phyloP scores from a whole-genome alignment of 163 green algal species.

The Chlorella variabilis region DNA sequence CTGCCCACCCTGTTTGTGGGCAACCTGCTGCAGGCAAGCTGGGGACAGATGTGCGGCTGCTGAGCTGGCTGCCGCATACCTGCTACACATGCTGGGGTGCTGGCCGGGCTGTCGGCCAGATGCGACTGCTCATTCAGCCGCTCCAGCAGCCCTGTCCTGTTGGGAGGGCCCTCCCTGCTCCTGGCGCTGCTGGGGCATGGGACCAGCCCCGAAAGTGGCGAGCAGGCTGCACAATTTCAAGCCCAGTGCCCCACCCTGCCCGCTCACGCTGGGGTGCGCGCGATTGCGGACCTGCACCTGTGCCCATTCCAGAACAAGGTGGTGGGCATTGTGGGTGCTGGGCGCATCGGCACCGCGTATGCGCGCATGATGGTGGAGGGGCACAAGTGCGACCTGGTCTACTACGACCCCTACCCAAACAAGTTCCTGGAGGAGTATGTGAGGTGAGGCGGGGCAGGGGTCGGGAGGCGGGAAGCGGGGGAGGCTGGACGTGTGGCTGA shows the following conservation, averaged over 20 bases:
- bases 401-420: conserved; percentile 91
- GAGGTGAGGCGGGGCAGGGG: background rate
- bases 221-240: too few species aligned
- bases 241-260: too few species aligned
- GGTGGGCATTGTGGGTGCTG: conserved; percentile 96
- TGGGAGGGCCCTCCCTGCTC: too few species aligned
- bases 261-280: too few species aligned
- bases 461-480: background rate
- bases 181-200: too few species aligned
- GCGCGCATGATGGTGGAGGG: conserved; percentile 98
- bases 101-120: too few species aligned
- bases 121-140: background rate
- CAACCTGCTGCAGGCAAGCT: conserved; percentile 56
- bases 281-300: too few species aligned
- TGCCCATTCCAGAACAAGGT: conserved; percentile 97
- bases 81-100: background rate
- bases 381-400: conserved; percentile 97
- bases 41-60: background rate
- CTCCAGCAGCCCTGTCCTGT: background rate
- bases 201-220: too few species aligned
- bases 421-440: conserved; percentile 44
- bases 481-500: background rate
- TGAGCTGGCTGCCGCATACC: background rate
- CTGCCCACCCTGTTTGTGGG: conserved; percentile 95
- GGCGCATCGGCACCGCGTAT: conserved; percentile 96